Evolutionary conservation across 2,329 filamentous ascomycete genomes (phyloP).

Genomic region (Colletotrichum cordylinicola): DNA sequence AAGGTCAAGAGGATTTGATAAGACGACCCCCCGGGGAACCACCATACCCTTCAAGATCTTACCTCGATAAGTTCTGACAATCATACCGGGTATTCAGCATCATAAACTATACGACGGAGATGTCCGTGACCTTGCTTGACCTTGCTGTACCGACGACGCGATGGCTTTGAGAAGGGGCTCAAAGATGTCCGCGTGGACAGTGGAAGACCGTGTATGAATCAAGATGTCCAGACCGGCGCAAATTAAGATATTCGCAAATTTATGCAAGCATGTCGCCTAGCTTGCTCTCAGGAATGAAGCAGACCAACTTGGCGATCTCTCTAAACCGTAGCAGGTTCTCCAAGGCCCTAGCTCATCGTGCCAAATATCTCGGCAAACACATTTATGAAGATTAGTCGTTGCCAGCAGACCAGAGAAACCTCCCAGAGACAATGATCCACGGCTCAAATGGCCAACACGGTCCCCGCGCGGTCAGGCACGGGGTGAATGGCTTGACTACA

Average conservation of each 20-base stretch:
- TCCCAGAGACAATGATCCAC: not conserved
- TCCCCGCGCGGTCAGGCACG: not conserved
- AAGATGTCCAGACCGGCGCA: not conserved
- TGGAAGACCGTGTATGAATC: not conserved
- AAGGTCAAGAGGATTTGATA: too few relatives aligned
- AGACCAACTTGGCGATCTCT: not conserved
- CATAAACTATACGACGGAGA: too few relatives aligned
- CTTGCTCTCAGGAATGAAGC: not conserved
- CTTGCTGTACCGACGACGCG: too few relatives aligned
- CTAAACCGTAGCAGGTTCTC: rapidly evolving
- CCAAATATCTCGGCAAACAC: not conserved
- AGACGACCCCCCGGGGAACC: too few relatives aligned
- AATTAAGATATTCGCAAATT: not conserved
- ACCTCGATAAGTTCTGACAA: too few relatives aligned
- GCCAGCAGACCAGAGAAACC: not conserved
- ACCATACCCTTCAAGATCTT: too few relatives aligned
- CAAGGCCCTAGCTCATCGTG: rapidly evolving
- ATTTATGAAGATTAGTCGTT: not conserved
- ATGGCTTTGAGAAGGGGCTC: not conserved
- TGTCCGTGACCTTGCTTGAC: too few relatives aligned
- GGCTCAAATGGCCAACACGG: rapidly evolving
- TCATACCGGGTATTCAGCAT: too few relatives aligned
- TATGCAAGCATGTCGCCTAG: not conserved
- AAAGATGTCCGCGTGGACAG: rapidly evolving
- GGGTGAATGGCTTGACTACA: not conserved